Conservation (phyloP, 2,329 filamentous ascomycete species). For the Botrytis elliptica region DNA sequence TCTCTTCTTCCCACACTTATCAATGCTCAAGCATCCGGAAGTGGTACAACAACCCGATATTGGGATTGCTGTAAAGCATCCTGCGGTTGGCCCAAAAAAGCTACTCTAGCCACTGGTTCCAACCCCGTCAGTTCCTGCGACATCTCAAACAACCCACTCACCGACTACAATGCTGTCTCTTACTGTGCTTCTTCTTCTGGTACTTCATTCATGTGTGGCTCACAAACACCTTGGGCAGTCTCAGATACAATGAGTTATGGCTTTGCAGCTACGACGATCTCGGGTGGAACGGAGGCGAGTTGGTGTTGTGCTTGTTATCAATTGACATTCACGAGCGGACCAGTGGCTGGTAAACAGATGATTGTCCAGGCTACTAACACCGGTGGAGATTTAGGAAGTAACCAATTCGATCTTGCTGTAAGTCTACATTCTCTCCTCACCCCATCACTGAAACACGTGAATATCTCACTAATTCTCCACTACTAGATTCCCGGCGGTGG, state of each 20-base stretch:
- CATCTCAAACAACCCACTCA: slow-evolving; percentile 54
- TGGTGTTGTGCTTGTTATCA: slow-evolving; percentile 69
- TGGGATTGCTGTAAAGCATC: slow-evolving; percentile 73
- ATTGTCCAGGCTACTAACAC: slow-evolving; percentile 65
- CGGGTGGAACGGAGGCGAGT: slow-evolving; percentile 53
- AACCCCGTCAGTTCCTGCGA: slow-evolving; percentile 35
- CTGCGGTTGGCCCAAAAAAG: slow-evolving; percentile 61
- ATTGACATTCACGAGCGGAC: slow-evolving; percentile 47
- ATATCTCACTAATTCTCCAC: neutral
- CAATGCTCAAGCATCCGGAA: slow-evolving; percentile 29
- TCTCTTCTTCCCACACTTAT: slow-evolving; percentile 29
- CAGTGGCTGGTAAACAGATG: slow-evolving; percentile 59
- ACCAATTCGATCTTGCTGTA: slow-evolving; percentile 56
- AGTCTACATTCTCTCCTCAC: slow-evolving; percentile 9
- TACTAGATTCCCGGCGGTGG: slow-evolving; percentile 54
- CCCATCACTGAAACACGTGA: neutral
- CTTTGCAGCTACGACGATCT: slow-evolving; percentile 60
- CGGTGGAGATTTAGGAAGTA: slow-evolving; percentile 53
- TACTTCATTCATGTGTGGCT: slow-evolving; percentile 57
- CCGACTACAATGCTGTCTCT: slow-evolving; percentile 47
- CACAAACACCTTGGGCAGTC: slow-evolving; percentile 61
- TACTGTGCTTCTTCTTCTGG: slow-evolving; percentile 54
- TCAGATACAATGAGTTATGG: slow-evolving; percentile 59
- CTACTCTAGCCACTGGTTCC: slow-evolving; percentile 43
- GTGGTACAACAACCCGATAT: slow-evolving; percentile 45